phyloP scores from a whole-genome alignment of 2,329 filamentous ascomycete genomes.

The Colletotrichum costaricense region DNA sequence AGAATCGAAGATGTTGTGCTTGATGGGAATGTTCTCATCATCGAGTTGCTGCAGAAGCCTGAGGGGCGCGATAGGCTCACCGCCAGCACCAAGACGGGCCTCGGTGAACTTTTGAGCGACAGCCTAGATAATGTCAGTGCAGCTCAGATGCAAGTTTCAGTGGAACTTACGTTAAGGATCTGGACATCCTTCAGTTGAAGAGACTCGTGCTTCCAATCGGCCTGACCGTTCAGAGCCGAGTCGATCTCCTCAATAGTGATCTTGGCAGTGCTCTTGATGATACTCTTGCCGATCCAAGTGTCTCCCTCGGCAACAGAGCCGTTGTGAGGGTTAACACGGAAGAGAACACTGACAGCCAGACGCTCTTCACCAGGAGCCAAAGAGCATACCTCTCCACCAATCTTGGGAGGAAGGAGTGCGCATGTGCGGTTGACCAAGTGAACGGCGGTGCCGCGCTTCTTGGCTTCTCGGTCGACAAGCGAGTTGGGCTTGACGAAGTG shows the following conservation, averaged over 20 bases:
- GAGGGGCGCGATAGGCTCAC: conserved; percentile 83
- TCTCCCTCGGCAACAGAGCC: conserved; percentile 86
- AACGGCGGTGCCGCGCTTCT: conserved; percentile 96
- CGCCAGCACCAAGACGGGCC: conserved; percentile 82
- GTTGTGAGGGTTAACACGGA: conserved; percentile 86
- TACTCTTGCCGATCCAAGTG: conserved; percentile 91
- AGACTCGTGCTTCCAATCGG: conserved; percentile 71
- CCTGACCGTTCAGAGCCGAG: conserved; percentile 75
- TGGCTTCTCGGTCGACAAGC: conserved; percentile 94
- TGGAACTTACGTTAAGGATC: conserved; percentile 74
- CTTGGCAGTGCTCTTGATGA: conserved; percentile 92
- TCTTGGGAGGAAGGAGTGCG: conserved; percentile 87
- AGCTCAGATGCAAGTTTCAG: neutral
- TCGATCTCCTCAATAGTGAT: conserved; percentile 89
- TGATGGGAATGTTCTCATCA: conserved; percentile 97
- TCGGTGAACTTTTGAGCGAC: conserved; percentile 93
- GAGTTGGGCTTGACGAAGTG: conserved; percentile 98
- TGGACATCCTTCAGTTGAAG: conserved; percentile 82
- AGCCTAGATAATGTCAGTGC: conserved; percentile 57
- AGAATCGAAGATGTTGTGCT: conserved; percentile 95
- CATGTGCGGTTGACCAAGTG: conserved; percentile 91
- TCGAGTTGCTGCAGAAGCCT: conserved; percentile 93
- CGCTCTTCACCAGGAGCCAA: conserved; percentile 88
- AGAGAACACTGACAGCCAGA: conserved; percentile 91
- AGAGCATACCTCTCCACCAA: conserved; percentile 89